A percentile compares a stretch with the other conserved stretches of the same genome.
Conservation (phyloP, 192 early-diverging fungal species). For the Coemansia sp. region DNA sequence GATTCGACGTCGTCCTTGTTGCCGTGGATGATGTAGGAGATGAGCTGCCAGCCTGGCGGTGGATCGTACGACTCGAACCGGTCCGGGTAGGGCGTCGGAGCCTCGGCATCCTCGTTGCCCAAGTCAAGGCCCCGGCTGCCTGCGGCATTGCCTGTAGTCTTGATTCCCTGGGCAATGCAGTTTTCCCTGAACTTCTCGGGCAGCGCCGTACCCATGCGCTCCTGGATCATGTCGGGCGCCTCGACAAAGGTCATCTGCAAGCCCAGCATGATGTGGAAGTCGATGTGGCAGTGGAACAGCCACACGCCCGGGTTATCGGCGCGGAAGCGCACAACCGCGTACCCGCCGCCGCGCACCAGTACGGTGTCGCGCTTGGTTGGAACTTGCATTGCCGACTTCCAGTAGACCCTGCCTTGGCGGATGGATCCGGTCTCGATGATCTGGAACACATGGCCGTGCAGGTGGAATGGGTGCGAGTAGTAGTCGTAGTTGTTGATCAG, state of each 20-base stretch:
- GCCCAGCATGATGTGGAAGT: conserved; percentile 62
- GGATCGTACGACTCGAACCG: conserved; percentile 39
- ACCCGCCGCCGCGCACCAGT: conserved; percentile 60
- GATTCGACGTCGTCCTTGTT: conserved; percentile 11
- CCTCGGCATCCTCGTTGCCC: conserved; percentile 46
- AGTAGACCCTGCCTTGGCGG: conserved; percentile 29
- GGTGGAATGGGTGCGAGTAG: conserved; percentile 76
- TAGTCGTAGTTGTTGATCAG: conserved; percentile 72
- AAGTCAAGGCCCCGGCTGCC: conserved; percentile 66
- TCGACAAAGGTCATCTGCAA: conserved; percentile 70
- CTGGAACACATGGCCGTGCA: conserved; percentile 87
- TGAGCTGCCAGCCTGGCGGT: conserved; percentile 37
- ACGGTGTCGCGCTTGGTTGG: conserved; percentile 66
- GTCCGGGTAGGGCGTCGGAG: conserved; percentile 33
- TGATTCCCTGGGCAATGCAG: conserved; percentile 63
- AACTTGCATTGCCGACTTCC: conserved; percentile 15
- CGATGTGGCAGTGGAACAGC: conserved; percentile 81
- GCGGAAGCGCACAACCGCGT: conserved; percentile 67
- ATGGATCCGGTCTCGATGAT: conserved; percentile 61
- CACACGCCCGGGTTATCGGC: conserved; percentile 83
- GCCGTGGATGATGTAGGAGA: conserved; percentile 40
- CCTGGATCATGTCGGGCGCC: conserved; percentile 63
- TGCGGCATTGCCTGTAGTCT: conserved; percentile 65
- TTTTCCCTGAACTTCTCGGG: conserved; percentile 59
- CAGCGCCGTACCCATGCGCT: conserved; percentile 37